Percentiles rank a stretch among this genome's conserved stretches.
Evolutionary conservation across 139 green algal species (phyloP).

Genomic region (Dunaliella primolecta): DNA sequence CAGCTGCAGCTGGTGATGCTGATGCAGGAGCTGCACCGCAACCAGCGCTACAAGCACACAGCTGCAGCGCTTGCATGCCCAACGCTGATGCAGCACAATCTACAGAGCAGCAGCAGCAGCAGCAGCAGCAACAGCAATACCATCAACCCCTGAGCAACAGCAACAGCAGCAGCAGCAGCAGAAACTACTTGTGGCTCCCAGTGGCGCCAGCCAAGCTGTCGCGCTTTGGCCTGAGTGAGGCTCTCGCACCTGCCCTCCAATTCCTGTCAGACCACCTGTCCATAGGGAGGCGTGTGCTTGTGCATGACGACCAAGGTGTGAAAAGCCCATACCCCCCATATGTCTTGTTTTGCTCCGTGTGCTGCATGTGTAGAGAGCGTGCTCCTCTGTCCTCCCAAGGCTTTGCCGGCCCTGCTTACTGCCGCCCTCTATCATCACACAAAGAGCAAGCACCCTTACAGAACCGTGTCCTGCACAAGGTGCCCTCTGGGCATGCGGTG

Average conservation of each 20-base stretch:
- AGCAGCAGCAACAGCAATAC: neutral
- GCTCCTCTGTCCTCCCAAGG: no score
- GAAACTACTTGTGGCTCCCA: slow-evolving; percentile 41
- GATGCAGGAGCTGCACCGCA: neutral
- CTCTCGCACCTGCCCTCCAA: slow-evolving; percentile 36
- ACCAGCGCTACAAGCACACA: neutral
- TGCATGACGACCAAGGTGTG: slow-evolving; percentile 48
- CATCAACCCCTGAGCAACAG: neutral
- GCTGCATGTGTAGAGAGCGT: no score
- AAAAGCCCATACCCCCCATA: neutral
- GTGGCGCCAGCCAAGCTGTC: slow-evolving; percentile 36
- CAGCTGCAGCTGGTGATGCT: no score
- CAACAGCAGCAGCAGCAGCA: neutral
- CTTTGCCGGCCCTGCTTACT: no score
- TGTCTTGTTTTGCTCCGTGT: neutral
- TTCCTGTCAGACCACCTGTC: slow-evolving; percentile 50
- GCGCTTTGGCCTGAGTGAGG: slow-evolving; percentile 24
- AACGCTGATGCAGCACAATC: neutral
- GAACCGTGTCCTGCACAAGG: no score
- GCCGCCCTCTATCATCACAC: no score
- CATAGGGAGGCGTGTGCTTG: slow-evolving; percentile 35
- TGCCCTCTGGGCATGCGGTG: no score
- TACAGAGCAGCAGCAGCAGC: neutral
- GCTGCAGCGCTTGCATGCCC: neutral
- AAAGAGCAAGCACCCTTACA: no score